These are phyloP conservation scores for Cladophialophora yegresii DNA, from an alignment of 2,329 filamentous ascomycete genomes.

Conservation along the genomic window DNA sequence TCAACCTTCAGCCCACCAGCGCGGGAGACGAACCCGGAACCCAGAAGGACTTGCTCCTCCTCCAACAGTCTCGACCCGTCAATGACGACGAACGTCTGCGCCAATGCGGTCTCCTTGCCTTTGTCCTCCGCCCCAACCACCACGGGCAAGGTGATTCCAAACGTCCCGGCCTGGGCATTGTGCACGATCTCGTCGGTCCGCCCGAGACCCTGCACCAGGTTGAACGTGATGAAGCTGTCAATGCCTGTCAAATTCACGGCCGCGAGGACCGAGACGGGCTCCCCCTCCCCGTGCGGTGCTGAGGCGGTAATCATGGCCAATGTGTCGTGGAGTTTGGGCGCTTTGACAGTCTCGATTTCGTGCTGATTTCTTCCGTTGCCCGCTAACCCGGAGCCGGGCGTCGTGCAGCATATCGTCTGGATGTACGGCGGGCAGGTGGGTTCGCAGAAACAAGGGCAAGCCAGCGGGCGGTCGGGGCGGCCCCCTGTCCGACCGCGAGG, in stretches of 20 bases:
- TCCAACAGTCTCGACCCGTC: slow-evolving; percentile 26
- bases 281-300: slow-evolving; percentile 8
- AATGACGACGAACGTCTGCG: slow-evolving; percentile 27
- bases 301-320: slow-evolving; percentile 20
- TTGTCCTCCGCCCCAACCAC: slow-evolving; percentile 85
- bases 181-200: slow-evolving; percentile 18
- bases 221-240: slow-evolving; percentile 29
- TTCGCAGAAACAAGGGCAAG: slow-evolving; percentile 21
- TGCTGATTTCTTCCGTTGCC: background rate
- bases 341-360: background rate
- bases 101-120: slow-evolving; percentile 74
- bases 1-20: slow-evolving; percentile 6
- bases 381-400: slow-evolving; percentile 7
- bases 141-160: slow-evolving; percentile 88
- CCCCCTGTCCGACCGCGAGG: background rate
- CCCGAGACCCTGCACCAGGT: slow-evolving; percentile 24
- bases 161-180: slow-evolving; percentile 61
- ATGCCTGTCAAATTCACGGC: slow-evolving; percentile 23
- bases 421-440: slow-evolving; percentile 22
- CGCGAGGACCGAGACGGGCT: slow-evolving; percentile 22
- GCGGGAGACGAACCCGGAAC: slow-evolving; percentile 17
- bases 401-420: slow-evolving; percentile 27
- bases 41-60: slow-evolving; percentile 25
- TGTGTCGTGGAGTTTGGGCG: slow-evolving; percentile 5
- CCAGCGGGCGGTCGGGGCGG: background rate